Percentiles rank a stretch among this genome's conserved stretches.
These are phyloP conservation scores for Candida palmyrensis DNA, from an alignment of 805 yeast species.

Conservation along the genomic window DNA sequence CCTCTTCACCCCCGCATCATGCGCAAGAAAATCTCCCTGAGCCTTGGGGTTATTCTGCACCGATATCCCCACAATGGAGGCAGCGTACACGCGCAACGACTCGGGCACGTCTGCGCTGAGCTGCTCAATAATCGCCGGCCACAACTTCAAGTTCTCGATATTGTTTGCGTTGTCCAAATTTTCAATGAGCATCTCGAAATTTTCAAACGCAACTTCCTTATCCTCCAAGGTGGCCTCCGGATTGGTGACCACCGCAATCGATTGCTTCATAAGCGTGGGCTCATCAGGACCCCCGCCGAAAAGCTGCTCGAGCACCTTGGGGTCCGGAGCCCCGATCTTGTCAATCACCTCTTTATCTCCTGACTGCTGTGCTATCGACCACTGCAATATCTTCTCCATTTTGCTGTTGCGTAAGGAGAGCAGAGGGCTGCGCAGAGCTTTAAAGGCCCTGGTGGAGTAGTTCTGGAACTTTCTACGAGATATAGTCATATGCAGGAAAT, in stretches of 20 bases:
- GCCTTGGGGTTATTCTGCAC: conserved; percentile 83
- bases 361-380: conserved; percentile 82
- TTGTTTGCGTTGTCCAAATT: conserved; percentile 93
- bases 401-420: background rate
- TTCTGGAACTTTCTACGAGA: too few relatives aligned
- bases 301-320: conserved; percentile 70
- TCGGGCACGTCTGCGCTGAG: conserved; percentile 37
- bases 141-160: conserved; percentile 73
- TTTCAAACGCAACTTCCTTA: conserved; percentile 76
- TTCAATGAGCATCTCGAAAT: conserved; percentile 90
- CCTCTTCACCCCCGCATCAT: conserved; percentile 40
- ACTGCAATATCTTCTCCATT: conserved; percentile 88
- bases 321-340: conserved; percentile 68
- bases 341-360: conserved; percentile 65
- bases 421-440: too few relatives aligned
- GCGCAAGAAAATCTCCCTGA: conserved; percentile 60
- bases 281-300: conserved; percentile 84
- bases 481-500: too few relatives aligned
- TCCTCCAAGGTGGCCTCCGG: conserved; percentile 57
- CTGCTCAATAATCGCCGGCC: conserved; percentile 64
- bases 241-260: conserved; percentile 54
- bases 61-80: conserved; percentile 82
- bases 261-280: conserved; percentile 78
- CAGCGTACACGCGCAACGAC: conserved; percentile 51
- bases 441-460: too few relatives aligned